A percentile compares a stretch with the other conserved stretches of the same genome.
phyloP scores from a whole-genome alignment of 495 filamentous ascomycete species.

The Aspergillus bridgeri region DNA sequence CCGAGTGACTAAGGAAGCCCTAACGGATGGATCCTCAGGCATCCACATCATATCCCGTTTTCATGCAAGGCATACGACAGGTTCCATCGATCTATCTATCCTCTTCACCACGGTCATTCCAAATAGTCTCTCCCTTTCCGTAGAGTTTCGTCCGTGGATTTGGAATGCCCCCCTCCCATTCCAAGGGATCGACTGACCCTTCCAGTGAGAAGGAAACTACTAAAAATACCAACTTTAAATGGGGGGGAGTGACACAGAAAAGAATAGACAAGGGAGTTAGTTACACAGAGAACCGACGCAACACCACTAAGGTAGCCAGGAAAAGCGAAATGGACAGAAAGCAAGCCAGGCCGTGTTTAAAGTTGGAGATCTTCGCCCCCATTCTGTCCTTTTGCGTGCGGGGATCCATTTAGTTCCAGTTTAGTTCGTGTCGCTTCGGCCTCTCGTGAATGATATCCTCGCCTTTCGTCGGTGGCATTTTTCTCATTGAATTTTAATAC shows the following conservation, averaged over 20 bases:
- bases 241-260: neutral
- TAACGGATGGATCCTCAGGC: neutral
- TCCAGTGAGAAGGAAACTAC: neutral
- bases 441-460: neutral
- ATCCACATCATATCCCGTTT: neutral
- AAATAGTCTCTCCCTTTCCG: neutral
- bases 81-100: constrained; percentile 3
- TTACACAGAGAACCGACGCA: neutral
- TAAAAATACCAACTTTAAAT: neutral
- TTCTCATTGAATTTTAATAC: too few species aligned
- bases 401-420: neutral
- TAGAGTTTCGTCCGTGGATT: neutral
- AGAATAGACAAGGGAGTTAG: neutral
- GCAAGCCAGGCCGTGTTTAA: neutral
- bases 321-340: neutral
- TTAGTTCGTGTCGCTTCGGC: neutral
- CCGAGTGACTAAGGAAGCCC: neutral
- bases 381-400: neutral
- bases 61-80: constrained; percentile 3
- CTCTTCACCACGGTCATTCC: neutral
- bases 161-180: neutral
- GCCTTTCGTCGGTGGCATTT: too few species aligned
- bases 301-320: neutral
- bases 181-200: neutral
- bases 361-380: neutral